A percentile compares a stretch with the other conserved stretches of the same genome.
Conservation (phyloP, 345 rosid species). For the Excoecaria agallocha region DNA sequence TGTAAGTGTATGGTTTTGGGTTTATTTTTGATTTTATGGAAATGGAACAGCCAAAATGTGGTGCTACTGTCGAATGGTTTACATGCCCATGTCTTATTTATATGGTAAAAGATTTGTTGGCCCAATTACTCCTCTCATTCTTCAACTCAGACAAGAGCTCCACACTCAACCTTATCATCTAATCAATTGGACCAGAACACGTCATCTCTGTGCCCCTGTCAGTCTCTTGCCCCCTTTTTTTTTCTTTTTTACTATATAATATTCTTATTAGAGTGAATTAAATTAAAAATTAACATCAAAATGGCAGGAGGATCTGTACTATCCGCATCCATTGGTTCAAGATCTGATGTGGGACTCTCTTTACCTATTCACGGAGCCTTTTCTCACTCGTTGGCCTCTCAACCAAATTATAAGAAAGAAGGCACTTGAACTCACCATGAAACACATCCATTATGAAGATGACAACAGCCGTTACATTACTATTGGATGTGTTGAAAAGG, state of each 20-base stretch:
- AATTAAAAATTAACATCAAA: no score
- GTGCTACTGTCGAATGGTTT: conserved; percentile 26
- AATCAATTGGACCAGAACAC: conserved; percentile 9
- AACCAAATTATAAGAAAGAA: conserved; percentile 11
- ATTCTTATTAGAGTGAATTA: background rate
- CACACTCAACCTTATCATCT: conserved; percentile 14
- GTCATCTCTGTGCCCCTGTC: conserved; percentile 14
- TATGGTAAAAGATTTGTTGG: conserved; percentile 26
- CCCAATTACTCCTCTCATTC: conserved; percentile 23
- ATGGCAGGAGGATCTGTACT: conserved; percentile 20
- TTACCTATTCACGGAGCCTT: conserved; percentile 8
- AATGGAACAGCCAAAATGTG: conserved; percentile 21
- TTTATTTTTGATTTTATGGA: no score
- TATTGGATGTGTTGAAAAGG: conserved; percentile 23
- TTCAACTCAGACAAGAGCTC: conserved; percentile 17
- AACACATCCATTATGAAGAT: conserved; percentile 24
- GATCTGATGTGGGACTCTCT: conserved; percentile 24
- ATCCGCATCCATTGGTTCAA: conserved; percentile 18
- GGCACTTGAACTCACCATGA: conserved; percentile 22
- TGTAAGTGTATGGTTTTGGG: no score
- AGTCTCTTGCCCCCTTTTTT: background rate
- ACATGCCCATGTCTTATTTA: conserved; percentile 31
- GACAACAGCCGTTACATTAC: conserved; percentile 25
- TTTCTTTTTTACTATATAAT: background rate
- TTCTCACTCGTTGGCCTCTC: conserved; percentile 22